Conservation (phyloP, 805 yeast genomes). For the Kodamaea restingae region DNA sequence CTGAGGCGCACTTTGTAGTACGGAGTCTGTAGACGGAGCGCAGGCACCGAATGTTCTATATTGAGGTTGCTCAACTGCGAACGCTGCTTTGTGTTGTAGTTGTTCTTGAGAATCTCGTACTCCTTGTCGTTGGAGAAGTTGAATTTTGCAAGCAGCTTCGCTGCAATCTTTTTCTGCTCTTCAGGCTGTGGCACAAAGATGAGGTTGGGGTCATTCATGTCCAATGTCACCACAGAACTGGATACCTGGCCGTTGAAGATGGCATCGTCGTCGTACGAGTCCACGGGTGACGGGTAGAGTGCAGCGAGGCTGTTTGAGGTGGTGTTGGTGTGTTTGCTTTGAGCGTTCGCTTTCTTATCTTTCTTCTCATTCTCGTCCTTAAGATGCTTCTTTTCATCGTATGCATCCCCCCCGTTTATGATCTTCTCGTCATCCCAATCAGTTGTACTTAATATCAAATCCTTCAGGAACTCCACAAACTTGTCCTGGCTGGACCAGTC, state of each 20-base stretch:
- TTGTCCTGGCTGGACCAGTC: conserved; percentile 35
- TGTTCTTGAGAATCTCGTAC: conserved; percentile 76
- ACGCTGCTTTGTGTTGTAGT: conserved; percentile 87
- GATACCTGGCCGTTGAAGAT: conserved; percentile 66
- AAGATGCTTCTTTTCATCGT: too few relatives aligned
- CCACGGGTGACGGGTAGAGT: too few relatives aligned
- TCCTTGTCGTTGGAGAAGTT: conserved; percentile 86
- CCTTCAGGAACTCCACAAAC: conserved; percentile 45
- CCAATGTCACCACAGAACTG: conserved; percentile 48
- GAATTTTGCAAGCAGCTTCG: conserved; percentile 45
- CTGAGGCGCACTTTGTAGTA: conserved; percentile 76
- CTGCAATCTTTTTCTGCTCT: conserved; percentile 12
- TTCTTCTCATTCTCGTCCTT: background rate
- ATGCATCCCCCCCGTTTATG: conserved; percentile 46
- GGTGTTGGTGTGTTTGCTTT: too few relatives aligned
- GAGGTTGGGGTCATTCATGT: conserved; percentile 79
- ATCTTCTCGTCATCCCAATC: conserved; percentile 75
- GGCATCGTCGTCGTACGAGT: conserved; percentile 55
- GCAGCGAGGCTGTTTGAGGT: too few relatives aligned
- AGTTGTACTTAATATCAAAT: conserved; percentile 61
- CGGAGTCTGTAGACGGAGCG: conserved; percentile 82
- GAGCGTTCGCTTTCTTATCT: conserved; percentile 15
- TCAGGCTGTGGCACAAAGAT: conserved; percentile 53
- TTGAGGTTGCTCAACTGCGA: conserved; percentile 86
- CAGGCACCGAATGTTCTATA: conserved; percentile 90